Percentiles rank a stretch among this genome's conserved stretches.
Evolutionary conservation across 495 filamentous ascomycete genomes (phyloP).

Genomic region (Penicillium cataractarum): DNA sequence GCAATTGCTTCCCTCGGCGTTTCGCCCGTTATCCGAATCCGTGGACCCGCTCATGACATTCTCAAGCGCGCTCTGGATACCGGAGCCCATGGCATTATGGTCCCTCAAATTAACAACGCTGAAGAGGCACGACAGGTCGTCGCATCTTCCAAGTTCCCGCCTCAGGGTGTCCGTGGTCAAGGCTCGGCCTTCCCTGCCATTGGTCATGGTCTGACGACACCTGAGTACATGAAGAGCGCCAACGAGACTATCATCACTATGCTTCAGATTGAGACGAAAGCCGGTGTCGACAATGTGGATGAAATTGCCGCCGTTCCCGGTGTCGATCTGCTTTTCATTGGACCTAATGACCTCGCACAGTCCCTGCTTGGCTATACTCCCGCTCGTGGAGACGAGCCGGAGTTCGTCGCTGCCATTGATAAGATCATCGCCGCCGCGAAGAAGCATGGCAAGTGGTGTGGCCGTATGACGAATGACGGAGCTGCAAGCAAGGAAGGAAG

Average conservation of each 20-base stretch:
- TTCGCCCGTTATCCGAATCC: slow-evolving; percentile 68
- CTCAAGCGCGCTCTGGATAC: slow-evolving; percentile 73
- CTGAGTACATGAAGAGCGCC: slow-evolving; percentile 37
- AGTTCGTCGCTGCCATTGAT: slow-evolving; percentile 36
- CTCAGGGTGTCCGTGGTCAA: slow-evolving; percentile 58
- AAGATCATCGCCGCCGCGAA: slow-evolving; percentile 36
- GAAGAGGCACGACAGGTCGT: slow-evolving; percentile 66
- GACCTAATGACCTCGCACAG: slow-evolving; percentile 39
- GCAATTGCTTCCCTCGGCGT: slow-evolving; percentile 67
- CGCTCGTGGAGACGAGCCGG: slow-evolving; percentile 37
- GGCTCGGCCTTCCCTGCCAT: slow-evolving; percentile 31
- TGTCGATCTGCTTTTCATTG: slow-evolving; percentile 40
- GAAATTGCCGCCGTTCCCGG: slow-evolving; percentile 33
- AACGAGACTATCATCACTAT: slow-evolving; percentile 39
- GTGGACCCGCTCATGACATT: slow-evolving; percentile 68
- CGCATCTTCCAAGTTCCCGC: slow-evolving; percentile 66
- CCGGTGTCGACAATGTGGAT: slow-evolving; percentile 37
- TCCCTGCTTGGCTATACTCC: slow-evolving; percentile 34
- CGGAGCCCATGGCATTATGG: slow-evolving; percentile 64
- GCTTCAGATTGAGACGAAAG: slow-evolving; percentile 38
- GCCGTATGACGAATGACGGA: slow-evolving; percentile 36
- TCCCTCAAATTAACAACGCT: slow-evolving; percentile 39
- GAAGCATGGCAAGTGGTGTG: slow-evolving; percentile 39
- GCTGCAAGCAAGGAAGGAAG: slow-evolving; percentile 28
- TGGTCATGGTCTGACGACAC: slow-evolving; percentile 35